Evolutionary conservation across 495 filamentous ascomycete genomes (phyloP).

Genomic region (Xylaria nigripes): DNA sequence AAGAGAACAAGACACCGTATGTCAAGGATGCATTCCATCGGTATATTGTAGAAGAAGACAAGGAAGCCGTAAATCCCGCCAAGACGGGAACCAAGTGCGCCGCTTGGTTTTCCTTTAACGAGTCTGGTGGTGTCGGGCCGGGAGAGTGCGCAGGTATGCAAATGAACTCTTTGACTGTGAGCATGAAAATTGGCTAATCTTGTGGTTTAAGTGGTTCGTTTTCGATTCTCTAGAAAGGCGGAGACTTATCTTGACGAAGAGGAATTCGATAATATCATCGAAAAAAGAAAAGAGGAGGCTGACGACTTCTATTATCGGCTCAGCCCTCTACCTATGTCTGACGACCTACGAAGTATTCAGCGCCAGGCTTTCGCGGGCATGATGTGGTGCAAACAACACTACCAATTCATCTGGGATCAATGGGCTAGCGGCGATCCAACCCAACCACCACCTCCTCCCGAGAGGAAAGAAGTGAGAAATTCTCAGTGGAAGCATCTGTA

Average conservation of each 20-base stretch:
- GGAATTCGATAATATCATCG: constrained; percentile 82
- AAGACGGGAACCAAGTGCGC: constrained; percentile 79
- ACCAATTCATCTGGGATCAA: constrained; percentile 94
- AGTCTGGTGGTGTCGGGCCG: constrained; percentile 74
- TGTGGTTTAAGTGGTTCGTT: constrained; percentile 64
- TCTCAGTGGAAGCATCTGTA: constrained; percentile 87
- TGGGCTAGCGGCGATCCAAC: constrained; percentile 77
- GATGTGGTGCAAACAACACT: constrained; percentile 97
- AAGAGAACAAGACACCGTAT: constrained; percentile 69
- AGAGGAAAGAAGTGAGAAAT: constrained; percentile 75
- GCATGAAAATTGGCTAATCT: constrained; percentile 7
- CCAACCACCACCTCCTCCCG: constrained; percentile 72
- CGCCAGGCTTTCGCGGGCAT: constrained; percentile 89
- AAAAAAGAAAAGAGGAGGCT: constrained; percentile 73
- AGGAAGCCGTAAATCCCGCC: constrained; percentile 70
- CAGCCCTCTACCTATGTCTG: constrained; percentile 87
- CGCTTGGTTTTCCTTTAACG: constrained; percentile 87
- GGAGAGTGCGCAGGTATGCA: constrained; percentile 69
- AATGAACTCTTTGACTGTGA: not conserved
- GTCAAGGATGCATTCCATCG: constrained; percentile 95
- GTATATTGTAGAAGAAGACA: constrained; percentile 74
- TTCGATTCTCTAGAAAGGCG: constrained; percentile 68
- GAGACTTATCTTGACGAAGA: constrained; percentile 83
- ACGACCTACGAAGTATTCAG: constrained; percentile 91
- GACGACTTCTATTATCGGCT: constrained; percentile 94